Base-by-base conservation (phyloP, 768 basidiomycete genomes). In the Lactarius sp. region DNA sequence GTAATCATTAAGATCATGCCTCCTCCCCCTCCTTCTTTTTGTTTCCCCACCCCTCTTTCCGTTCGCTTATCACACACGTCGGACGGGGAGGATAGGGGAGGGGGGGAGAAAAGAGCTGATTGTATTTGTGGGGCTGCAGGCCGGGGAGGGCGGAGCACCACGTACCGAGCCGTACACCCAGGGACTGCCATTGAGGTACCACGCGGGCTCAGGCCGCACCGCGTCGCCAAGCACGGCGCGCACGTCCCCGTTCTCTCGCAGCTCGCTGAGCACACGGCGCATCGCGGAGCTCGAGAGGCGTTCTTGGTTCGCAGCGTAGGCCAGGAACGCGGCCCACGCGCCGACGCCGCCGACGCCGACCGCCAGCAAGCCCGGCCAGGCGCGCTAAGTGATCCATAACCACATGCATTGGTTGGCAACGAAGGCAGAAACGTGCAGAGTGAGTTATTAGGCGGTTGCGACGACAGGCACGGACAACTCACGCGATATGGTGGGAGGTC, bases 121-220 rank as follows among this genome's bases (percentile, higher is more conserved):
- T 5, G 41, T 27, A 41, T 41, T 41, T 13, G n/a, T n/a, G 36
- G 33, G 44, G 16, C 27, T 27, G 27, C 27, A 27, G 27, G 27
- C 27, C 27, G 27, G 44, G n/a, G n/a, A 16, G 27, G 52, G 44
- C 4, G 54, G 4, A n/a, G 20, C 18, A 10, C 6, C 16, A 81
- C 83, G 62, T 67, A 90, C 90, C 69, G 82, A 79, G 47, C 90
- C 90, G 49, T 77, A 77, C 47, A 92, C 83, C 73, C 80, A 80
- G 6, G 90, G 88, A 69, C 89, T 84, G 1, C 90, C 89, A 66
- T 90, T 90, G 69, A 91, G 73, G 77, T 84, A 91, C 85, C 86
- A 87, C 52, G 82, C 81, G 0, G 85, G 83, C 64, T 86, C 83
- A 0, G 83, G 79, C 50, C 84, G 76, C 59, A 88, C 81, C 7